These are phyloP conservation scores for Arthrobotrys pseudoclavata DNA, from an alignment of 2,329 filamentous ascomycete genomes.

Conservation along the genomic window DNA sequence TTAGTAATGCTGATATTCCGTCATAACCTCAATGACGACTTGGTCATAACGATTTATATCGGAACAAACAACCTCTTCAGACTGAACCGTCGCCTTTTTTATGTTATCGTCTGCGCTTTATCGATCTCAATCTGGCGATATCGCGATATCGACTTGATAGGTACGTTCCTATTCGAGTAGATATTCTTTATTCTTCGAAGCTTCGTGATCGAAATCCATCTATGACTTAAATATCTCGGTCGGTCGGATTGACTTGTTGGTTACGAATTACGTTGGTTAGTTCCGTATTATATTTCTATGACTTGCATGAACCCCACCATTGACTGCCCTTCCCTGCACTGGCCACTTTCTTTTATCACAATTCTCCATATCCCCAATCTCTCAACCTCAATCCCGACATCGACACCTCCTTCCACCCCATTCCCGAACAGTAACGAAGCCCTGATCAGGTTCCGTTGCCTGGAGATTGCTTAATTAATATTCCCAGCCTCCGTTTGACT, in stretches of 20 bases:
- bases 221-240: neutral
- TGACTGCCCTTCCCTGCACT: neutral
- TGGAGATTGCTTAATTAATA: neutral
- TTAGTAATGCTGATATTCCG: constrained; percentile 19
- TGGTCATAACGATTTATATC: neutral
- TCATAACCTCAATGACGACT: neutral
- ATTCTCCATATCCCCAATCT: neutral
- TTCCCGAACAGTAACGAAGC: constrained; percentile 50
- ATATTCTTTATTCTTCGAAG: neutral
- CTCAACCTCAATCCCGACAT: neutral
- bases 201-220: neutral
- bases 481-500: constrained; percentile 26
- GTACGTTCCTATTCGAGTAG: neutral
- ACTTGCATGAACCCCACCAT: constrained; percentile 21
- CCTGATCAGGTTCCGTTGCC: constrained; percentile 25
- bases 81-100: neutral
- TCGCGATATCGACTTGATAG: neutral
- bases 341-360: neutral
- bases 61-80: constrained; percentile 18
- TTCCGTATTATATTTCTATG: neutral
- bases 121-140: neutral
- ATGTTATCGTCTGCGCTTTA: neutral
- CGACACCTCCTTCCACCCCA: constrained; percentile 66
- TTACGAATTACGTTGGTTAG: neutral
- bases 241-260: neutral